Percentiles rank a stretch among this genome's conserved stretches.
Evolutionary conservation across 2,329 filamentous ascomycete genomes (phyloP).

Genomic region (Talaromyces sp.): DNA sequence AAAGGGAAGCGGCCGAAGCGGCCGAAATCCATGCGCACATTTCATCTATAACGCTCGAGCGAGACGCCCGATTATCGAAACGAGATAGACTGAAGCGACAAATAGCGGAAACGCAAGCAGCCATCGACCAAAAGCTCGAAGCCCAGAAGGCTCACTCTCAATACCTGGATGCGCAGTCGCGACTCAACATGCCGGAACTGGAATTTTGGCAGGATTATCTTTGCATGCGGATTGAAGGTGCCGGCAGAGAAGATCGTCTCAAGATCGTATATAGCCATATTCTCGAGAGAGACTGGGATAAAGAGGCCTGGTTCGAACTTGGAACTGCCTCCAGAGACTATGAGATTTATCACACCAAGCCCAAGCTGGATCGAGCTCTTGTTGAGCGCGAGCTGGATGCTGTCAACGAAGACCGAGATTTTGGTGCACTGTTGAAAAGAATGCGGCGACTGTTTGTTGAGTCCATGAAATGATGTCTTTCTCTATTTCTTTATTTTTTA

Average conservation of each 20-base stretch:
- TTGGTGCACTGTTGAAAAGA: conserved; percentile 55
- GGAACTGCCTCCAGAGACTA: conserved; percentile 77
- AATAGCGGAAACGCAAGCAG: conserved; percentile 45
- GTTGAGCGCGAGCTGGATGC: conserved; percentile 51
- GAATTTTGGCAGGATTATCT: conserved; percentile 94
- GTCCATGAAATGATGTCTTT: conserved; percentile 40
- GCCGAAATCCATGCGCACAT: conserved; percentile 58
- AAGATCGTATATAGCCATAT: conserved; percentile 88
- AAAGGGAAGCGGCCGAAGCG: conserved; percentile 57
- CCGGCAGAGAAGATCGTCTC: conserved; percentile 73
- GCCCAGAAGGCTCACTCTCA: conserved; percentile 50
- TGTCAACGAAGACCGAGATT: conserved; percentile 55
- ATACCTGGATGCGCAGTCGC: conserved; percentile 73
- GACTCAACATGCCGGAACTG: conserved; percentile 87
- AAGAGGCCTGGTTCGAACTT: conserved; percentile 90
- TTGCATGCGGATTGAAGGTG: conserved; percentile 82
- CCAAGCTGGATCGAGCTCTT: conserved; percentile 52
- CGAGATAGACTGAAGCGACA: conserved; percentile 52
- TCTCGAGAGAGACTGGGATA: conserved; percentile 79
- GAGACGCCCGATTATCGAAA: conserved; percentile 48
- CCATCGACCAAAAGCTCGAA: conserved; percentile 39
- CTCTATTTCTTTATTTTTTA: background rate
- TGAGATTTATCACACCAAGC: conserved; percentile 71
- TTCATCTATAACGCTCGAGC: conserved; percentile 49
- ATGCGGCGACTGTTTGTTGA: conserved; percentile 58